Evolutionary conservation across 495 filamentous ascomycete species (phyloP).

Genomic region (Trichoderma orchidacearum): DNA sequence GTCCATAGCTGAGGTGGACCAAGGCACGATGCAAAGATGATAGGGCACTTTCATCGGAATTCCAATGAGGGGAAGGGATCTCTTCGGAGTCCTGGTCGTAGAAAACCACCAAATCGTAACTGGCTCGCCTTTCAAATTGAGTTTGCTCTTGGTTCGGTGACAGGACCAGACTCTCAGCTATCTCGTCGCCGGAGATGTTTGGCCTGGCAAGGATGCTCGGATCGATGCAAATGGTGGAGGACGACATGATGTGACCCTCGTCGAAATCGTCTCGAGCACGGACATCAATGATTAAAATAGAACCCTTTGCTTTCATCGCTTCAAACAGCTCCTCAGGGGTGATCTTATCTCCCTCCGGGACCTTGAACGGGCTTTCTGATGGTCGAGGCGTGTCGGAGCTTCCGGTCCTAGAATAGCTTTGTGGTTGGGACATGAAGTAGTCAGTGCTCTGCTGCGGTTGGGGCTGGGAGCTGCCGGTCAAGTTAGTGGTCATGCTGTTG

Average conservation of each 20-base stretch:
- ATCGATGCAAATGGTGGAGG: slow-evolving; percentile 78
- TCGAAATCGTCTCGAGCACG: slow-evolving; percentile 73
- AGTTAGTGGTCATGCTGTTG: slow-evolving; percentile 5
- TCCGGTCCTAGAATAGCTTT: neutral
- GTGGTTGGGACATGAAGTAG: slow-evolving; percentile 12
- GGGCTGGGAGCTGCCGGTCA: no score
- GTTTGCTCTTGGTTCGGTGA: slow-evolving; percentile 59
- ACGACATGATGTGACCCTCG: slow-evolving; percentile 70
- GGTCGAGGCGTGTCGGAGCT: slow-evolving; percentile 14
- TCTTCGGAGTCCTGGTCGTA: slow-evolving; percentile 59
- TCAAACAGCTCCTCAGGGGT: slow-evolving; percentile 49
- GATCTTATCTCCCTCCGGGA: slow-evolving; percentile 52
- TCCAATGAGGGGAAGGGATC: slow-evolving; percentile 25
- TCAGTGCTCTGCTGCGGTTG: slow-evolving; percentile 9
- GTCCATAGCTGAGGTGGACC: slow-evolving; percentile 63
- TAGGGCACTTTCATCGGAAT: slow-evolving; percentile 42
- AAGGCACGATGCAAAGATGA: slow-evolving; percentile 65
- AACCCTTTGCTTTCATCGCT: slow-evolving; percentile 43
- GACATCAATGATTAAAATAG: slow-evolving; percentile 74
- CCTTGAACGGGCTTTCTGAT: slow-evolving; percentile 7
- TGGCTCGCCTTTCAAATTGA: slow-evolving; percentile 60
- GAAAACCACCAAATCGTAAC: slow-evolving; percentile 79
- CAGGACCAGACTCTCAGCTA: slow-evolving; percentile 69
- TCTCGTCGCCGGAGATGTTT: slow-evolving; percentile 73
- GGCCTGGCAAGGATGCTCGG: slow-evolving; percentile 56